phyloP scores from a whole-genome alignment of 805 yeast genomes.

The Zygotorulaspora florentina region DNA sequence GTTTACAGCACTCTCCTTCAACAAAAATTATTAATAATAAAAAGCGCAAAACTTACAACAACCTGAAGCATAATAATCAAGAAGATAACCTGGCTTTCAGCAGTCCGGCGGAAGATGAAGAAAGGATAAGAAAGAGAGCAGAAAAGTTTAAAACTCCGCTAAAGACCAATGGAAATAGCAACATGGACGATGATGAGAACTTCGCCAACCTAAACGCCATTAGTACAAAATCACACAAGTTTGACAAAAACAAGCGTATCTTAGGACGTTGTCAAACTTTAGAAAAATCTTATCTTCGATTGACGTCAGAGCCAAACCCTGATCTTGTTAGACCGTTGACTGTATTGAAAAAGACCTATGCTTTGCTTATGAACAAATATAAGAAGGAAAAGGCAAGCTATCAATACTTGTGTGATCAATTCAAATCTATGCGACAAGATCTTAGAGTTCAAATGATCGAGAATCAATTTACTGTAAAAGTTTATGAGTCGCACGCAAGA shows the following conservation, averaged over 20 bases:
- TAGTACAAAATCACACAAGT: conserved; percentile 30
- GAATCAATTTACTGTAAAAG: conserved; percentile 67
- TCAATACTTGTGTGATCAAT: conserved; percentile 79
- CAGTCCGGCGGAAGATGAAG: conserved; percentile 19
- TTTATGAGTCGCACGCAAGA: conserved; percentile 82
- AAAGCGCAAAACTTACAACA: conserved; percentile 4
- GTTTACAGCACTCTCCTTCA: conserved; percentile 12
- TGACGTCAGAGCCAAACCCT: conserved; percentile 92
- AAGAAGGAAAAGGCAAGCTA: conserved; percentile 50
- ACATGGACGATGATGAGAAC: conserved; percentile 20
- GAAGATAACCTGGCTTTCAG: conserved; percentile 2
- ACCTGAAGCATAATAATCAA: conserved; percentile 9
- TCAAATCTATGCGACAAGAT: conserved; percentile 90
- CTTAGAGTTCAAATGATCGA: conserved; percentile 85
- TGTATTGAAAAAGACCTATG: conserved; percentile 56
- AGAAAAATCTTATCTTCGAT: conserved; percentile 75
- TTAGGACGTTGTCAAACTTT: conserved; percentile 63
- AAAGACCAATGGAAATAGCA: conserved; percentile 6
- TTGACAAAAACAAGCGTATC: conserved; percentile 37
- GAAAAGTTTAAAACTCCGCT: conserved; percentile 31
- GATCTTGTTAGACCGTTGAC: conserved; percentile 69
- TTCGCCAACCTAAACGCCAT: conserved; percentile 29
- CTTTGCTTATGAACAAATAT: conserved; percentile 51
- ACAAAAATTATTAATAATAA: conserved; percentile 11
- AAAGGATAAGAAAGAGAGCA: conserved; percentile 35